Base-by-base conservation (phyloP, 2,329 filamentous ascomycete species). In the Fusarium sarcochroum region DNA sequence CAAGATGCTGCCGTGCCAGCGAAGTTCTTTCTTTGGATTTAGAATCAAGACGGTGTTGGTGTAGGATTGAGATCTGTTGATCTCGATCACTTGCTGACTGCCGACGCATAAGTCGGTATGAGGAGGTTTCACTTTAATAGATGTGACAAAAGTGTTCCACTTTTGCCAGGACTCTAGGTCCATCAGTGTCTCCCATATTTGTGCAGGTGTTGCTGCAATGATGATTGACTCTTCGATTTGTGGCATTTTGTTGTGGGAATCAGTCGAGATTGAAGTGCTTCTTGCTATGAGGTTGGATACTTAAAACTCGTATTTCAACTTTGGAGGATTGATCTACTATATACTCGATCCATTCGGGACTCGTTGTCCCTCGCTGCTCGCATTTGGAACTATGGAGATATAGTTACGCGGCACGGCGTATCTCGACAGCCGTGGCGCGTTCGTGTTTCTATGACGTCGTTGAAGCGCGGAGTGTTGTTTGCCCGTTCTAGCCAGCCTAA, bases 141-240 rank as follows among this genome's bases (percentile, higher is more conserved):
- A 66, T 3, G 62, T 46, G 1, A 66, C 63, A 14, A 62, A 66
- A 0, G 56, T 57, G 3, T 66, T 66, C 56, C 63, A 66, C 10
- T 37, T 10, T 11, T 46, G 1, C 63, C 63, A 66, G 5, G 46
- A 62, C 2, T 34, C 1, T 0, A 66, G 20, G 3, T 66, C 23
- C 42, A 53, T 62, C 0, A 53, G 20, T 0, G 45, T 7, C 1
- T 8, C 7, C 62, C 56, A 66, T 1, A 66, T 32, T 37, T 25
- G 14, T 0, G 37, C 15, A 1, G 47, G 42, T 3, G 38, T 4
- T 1, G 62, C 62, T 8, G 10, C n/a, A 1, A 66, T 66, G 1
- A 15, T 20, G 4, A 66, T 34, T 6, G 56, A 62, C 14, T 60
- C 47, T n/a, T 66, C 45, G 5, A 66, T 53, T 21, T 57, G 11